phyloP scores from a whole-genome alignment of 2,329 filamentous ascomycete genomes.

The Exophiala bonariae region DNA sequence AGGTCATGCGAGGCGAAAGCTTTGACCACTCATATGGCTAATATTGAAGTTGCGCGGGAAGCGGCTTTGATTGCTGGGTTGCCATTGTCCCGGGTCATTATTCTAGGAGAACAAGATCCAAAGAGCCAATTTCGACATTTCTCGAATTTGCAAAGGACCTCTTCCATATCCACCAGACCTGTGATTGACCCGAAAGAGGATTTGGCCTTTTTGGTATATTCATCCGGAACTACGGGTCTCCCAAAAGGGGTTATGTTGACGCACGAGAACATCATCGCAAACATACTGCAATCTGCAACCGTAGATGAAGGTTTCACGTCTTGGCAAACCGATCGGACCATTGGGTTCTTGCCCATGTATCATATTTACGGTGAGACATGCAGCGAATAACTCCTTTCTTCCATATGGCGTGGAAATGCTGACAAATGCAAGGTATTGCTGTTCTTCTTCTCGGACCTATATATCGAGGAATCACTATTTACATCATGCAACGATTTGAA shows the following conservation, averaged over 20 bases:
- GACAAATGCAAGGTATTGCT: slow-evolving; percentile 69
- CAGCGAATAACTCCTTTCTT: background rate
- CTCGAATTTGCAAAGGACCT: slow-evolving; percentile 57
- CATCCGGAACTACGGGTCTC: slow-evolving; percentile 82
- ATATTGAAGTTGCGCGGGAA: slow-evolving; percentile 63
- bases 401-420: background rate
- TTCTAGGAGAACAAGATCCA: slow-evolving; percentile 67
- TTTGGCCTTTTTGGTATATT: slow-evolving; percentile 82
- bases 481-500: slow-evolving; percentile 79
- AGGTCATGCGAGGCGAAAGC: slow-evolving; percentile 73
- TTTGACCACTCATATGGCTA: slow-evolving; percentile 69
- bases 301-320: slow-evolving; percentile 50
- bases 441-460: slow-evolving; percentile 61
- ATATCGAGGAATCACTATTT: slow-evolving; percentile 62
- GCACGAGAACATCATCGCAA: slow-evolving; percentile 79
- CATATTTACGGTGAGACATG: slow-evolving; percentile 68
- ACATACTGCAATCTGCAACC: slow-evolving; percentile 54
- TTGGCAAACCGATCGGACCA: slow-evolving; percentile 63
- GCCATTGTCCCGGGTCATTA: slow-evolving; percentile 67
- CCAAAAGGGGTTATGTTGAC: slow-evolving; percentile 89
- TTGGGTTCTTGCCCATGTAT: slow-evolving; percentile 84
- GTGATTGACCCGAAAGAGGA: slow-evolving; percentile 69
- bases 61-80: slow-evolving; percentile 72
- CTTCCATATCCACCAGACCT: slow-evolving; percentile 48
- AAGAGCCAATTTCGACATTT: slow-evolving; percentile 55